Evolutionary conservation across 2,329 filamentous ascomycete species (phyloP), one percentile per base, ranked within the genome.

Genomic region (Sarocladium oryzae): DNA sequence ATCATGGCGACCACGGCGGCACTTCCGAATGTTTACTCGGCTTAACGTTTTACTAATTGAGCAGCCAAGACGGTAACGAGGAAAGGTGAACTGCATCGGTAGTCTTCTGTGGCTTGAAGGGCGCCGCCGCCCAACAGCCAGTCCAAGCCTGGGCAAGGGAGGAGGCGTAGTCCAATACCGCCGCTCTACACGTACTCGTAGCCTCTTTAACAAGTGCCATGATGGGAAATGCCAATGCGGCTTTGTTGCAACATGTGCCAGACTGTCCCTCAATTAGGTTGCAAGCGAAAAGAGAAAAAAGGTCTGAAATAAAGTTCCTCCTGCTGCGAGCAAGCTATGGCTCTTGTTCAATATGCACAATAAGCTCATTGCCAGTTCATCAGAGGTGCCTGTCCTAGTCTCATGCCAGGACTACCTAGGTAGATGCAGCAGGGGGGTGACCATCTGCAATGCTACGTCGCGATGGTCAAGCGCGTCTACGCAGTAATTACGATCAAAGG

Each of bases 381-480:
- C n/a, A n/a, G n/a, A n/a, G n/a, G n/a, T n/a, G n/a, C n/a, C n/a
- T n/a, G n/a, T n/a, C n/a, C n/a, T n/a, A n/a, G n/a, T n/a, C n/a
- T n/a, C n/a, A n/a, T n/a, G n/a, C n/a, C n/a, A n/a, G n/a, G n/a
- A n/a, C n/a, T n/a, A n/a, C n/a, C n/a, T n/a, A n/a, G n/a, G n/a
- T n/a, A n/a, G n/a, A n/a, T n/a, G n/a, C n/a, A n/a, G n/a, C n/a
- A n/a, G n/a, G n/a, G n/a, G n/a, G n/a, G n/a, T n/a, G n/a, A n/a
- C n/a, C n/a, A n/a, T n/a, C n/a, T n/a, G 11, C 40, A 16, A 43
- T 43, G 40, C 40, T 43, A 43, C 40, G 23, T 43, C 40, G 40
- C 21, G 11, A 43, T 16, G 40, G 13, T 40, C 7, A 40, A 40
- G 37, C 9, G 23, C 21, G 13, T 7, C 4, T n/a, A 15, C 40